Percentiles rank a stretch among this genome's conserved stretches.
These are phyloP conservation scores for Trichoderma cornu-damae DNA, from an alignment of 2,329 filamentous ascomycete genomes.

Conservation along the genomic window DNA sequence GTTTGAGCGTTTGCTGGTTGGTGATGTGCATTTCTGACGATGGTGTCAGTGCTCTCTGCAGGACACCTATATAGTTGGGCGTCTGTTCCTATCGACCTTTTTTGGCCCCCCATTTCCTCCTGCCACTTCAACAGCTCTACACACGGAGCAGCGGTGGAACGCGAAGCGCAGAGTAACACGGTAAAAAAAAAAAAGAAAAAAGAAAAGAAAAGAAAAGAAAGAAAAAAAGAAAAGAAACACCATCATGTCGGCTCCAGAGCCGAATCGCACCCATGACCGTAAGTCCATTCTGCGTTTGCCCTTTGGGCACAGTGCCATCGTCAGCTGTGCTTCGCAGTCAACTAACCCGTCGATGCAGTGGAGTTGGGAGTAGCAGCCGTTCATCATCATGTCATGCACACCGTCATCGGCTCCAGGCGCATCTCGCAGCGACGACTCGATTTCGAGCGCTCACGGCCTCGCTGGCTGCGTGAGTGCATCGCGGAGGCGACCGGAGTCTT, in stretches of 20 bases:
- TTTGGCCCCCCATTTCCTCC: neutral
- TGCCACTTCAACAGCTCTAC: neutral
- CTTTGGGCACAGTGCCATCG: neutral
- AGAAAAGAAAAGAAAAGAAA: no score
- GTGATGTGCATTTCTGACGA: neutral
- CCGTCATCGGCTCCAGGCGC: slow-evolving; percentile 46
- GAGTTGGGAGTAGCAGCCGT: slow-evolving; percentile 51
- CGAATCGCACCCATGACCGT: slow-evolving; percentile 22
- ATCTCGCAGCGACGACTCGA: slow-evolving; percentile 50
- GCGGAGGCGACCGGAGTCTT: slow-evolving; percentile 55
- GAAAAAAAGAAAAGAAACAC: no score
- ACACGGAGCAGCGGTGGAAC: neutral
- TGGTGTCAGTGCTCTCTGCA: slow-evolving; percentile 2
- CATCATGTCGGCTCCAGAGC: neutral
- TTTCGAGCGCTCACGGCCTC: slow-evolving; percentile 49
- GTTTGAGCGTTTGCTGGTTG: neutral
- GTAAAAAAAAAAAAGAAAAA: no score
- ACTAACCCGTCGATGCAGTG: slow-evolving; percentile 24
- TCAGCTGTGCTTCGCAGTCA: neutral
- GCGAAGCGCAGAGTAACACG: neutral
- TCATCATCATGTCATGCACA: slow-evolving; percentile 44
- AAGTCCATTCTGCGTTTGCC: neutral
- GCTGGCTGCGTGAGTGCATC: slow-evolving; percentile 50
- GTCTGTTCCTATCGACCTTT: neutral
- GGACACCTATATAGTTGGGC: slow-evolving; percentile 7